Evolutionary conservation across 345 rosid species (phyloP).

Genomic region (Euphorbia peplus): DNA sequence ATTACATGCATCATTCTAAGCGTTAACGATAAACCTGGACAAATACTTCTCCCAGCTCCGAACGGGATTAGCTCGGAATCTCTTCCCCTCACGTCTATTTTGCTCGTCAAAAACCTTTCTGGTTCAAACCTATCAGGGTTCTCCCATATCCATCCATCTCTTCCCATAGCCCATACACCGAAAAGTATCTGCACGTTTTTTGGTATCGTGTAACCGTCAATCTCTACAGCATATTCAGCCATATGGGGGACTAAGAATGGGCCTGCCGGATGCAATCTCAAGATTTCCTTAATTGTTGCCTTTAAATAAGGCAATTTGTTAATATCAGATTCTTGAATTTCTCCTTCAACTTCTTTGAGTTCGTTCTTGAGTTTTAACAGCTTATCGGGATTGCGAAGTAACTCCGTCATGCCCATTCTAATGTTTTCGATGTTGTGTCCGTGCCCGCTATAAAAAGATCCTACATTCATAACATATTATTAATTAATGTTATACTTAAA

Average conservation of each 20-base stretch:
- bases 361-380: not conserved
- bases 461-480: not conserved
- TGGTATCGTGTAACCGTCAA: not conserved
- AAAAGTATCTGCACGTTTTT: conserved; percentile 9
- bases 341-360: not conserved
- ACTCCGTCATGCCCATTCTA: not conserved
- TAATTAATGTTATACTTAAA: too few species aligned
- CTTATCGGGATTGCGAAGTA: not conserved
- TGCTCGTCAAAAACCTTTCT: too few species aligned
- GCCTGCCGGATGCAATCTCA: not conserved
- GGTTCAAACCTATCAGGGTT: too few species aligned
- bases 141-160: too few species aligned
- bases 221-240: not conserved
- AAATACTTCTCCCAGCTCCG: conserved; percentile 31
- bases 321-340: conserved; percentile 18
- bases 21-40: conserved; percentile 23
- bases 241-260: not conserved
- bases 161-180: not conserved
- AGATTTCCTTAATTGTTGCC: conserved; percentile 5
- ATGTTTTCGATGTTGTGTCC: too few species aligned
- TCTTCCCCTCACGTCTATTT: conserved; percentile 13
- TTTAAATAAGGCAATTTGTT: not conserved
- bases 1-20: conserved; percentile 31
- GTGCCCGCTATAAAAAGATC: too few species aligned
- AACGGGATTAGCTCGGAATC: conserved; percentile 21